Conservation (phyloP, 2,329 filamentous ascomycete genomes). For the Diaporthe ilicicola region DNA sequence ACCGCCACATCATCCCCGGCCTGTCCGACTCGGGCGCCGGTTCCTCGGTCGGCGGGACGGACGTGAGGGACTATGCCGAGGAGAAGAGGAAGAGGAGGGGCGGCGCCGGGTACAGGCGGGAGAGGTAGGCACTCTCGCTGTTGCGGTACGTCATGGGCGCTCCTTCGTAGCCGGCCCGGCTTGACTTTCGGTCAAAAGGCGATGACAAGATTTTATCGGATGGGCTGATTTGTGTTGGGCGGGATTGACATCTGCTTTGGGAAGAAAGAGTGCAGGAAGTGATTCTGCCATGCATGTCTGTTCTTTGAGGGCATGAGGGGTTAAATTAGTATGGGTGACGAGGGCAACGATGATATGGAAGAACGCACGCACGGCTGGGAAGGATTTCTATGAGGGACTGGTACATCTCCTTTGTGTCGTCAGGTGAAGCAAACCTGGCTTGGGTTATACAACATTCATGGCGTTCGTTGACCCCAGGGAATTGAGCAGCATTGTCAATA, state of each 20-base stretch:
- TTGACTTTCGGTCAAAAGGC: no score
- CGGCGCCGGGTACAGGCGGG: constrained; percentile 41
- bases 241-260: background rate
- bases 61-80: constrained; percentile 50
- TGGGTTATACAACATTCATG: constrained; percentile 16
- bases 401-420: constrained; percentile 12
- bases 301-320: background rate
- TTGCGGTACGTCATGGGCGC: background rate
- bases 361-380: background rate
- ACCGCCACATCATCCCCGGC: constrained; percentile 64
- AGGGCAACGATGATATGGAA: background rate
- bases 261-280: background rate
- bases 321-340: background rate
- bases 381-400: background rate
- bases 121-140: constrained; percentile 33
- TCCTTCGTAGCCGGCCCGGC: background rate
- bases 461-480: constrained; percentile 16
- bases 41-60: constrained; percentile 40
- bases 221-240: background rate
- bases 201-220: background rate
- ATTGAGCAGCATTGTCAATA: constrained; percentile 28
- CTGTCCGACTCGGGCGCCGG: constrained; percentile 45
- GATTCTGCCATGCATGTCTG: background rate
- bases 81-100: constrained; percentile 53
- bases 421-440: constrained; percentile 3